Conservation (phyloP, 2,329 filamentous ascomycete species). For the Nemania abortiva region DNA sequence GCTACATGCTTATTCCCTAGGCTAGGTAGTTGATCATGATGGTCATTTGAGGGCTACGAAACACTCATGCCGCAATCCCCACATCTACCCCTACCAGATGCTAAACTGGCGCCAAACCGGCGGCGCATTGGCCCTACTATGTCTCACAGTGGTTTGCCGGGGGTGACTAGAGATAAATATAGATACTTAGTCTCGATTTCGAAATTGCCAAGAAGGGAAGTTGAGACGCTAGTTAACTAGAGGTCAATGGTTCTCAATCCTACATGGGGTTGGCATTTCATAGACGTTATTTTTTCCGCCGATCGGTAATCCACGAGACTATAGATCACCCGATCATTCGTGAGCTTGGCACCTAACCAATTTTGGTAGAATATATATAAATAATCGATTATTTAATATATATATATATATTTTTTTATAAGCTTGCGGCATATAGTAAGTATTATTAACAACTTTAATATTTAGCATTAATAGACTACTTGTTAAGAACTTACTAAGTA, state of each 20-base stretch:
- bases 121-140: background rate
- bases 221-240: background rate
- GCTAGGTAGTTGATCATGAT: slow-evolving; percentile 18
- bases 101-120: background rate
- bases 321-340: no score
- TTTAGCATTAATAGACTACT: no score
- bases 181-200: background rate
- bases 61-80: slow-evolving; percentile 16
- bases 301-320: no score
- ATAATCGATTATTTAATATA: no score
- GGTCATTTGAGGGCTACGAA: slow-evolving; percentile 14
- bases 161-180: no score
- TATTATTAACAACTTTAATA: no score
- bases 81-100: background rate
- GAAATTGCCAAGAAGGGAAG: background rate
- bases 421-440: no score
- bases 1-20: slow-evolving; percentile 11
- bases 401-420: no score
- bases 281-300: background rate
- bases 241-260: background rate
- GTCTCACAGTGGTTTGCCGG: no score
- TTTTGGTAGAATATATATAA: no score
- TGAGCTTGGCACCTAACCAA: no score
- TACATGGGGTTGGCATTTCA: background rate
- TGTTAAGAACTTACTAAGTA: no score